Percentiles rank a stretch among this genome's conserved stretches.
Evolutionary conservation across 2,329 filamentous ascomycete genomes (phyloP).

Genomic region (Helicocarpus griseus): DNA sequence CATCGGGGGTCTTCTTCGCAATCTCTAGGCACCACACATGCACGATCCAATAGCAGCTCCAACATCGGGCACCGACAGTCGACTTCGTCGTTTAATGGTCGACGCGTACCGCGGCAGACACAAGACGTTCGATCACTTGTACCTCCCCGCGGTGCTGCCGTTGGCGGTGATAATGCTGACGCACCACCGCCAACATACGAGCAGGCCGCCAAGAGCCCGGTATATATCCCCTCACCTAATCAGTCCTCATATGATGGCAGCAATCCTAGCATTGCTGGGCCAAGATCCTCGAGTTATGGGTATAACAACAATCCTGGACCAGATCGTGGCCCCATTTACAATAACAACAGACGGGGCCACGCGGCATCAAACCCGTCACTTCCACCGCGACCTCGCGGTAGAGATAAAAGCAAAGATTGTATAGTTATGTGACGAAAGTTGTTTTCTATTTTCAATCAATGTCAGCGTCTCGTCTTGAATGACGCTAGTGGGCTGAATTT

Average conservation of each 20-base stretch:
- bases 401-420: conserved; percentile 33
- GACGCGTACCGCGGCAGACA: conserved; percentile 18
- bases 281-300: conserved; percentile 9
- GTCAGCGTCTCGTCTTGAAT: too few relatives aligned
- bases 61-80: conserved; percentile 16
- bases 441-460: background rate
- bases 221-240: conserved; percentile 43
- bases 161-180: conserved; percentile 35
- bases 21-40: background rate
- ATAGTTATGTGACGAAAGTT: conserved; percentile 30
- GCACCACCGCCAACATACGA: conserved; percentile 57
- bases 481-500: too few relatives aligned
- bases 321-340: background rate
- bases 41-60: background rate
- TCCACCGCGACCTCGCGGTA: conserved; percentile 10
- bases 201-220: conserved; percentile 48
- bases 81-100: conserved; percentile 13
- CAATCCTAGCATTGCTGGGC: conserved; percentile 8
- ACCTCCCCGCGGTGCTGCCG: conserved; percentile 28
- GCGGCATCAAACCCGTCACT: background rate
- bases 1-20: background rate
- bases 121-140: conserved; percentile 34
- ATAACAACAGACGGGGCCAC: background rate
- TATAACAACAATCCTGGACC: background rate
- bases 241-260: conserved; percentile 25